Conservation (phyloP, 177 flowering plant species). For the Vitis hybrid region DNA sequence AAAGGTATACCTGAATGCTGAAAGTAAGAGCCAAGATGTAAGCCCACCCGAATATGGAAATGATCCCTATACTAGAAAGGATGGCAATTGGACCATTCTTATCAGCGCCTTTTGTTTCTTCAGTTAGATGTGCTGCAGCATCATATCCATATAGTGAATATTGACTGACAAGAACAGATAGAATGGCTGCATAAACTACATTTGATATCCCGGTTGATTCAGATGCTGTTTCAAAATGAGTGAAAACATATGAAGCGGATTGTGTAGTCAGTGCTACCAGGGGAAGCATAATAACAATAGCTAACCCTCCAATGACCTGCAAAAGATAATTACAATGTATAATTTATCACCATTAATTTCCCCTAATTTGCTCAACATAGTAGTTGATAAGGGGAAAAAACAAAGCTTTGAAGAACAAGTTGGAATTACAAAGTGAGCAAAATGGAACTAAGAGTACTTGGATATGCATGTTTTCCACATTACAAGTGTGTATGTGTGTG, state of each 20-base stretch:
- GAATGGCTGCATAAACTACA: slow-evolving; percentile 56
- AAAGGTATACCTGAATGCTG: slow-evolving; percentile 58
- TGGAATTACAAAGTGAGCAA: no score
- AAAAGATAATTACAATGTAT: not conserved
- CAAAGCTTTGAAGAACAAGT: no score
- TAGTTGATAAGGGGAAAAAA: no score
- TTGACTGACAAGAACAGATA: slow-evolving; percentile 63
- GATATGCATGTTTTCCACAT: not conserved
- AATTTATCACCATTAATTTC: not conserved
- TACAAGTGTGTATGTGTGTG: not conserved
- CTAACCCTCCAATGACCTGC: slow-evolving; percentile 64
- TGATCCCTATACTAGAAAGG: slow-evolving; percentile 62
- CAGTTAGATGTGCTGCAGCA: slow-evolving; percentile 77
- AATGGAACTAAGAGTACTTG: not conserved
- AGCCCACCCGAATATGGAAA: slow-evolving; percentile 68
- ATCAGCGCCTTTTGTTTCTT: slow-evolving; percentile 77
- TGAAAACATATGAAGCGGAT: slow-evolving; percentile 63
- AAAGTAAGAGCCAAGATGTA: slow-evolving; percentile 69
- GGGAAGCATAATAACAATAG: slow-evolving; percentile 68
- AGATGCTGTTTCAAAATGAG: slow-evolving; percentile 44
- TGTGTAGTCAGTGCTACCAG: slow-evolving; percentile 52
- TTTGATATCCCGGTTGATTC: slow-evolving; percentile 54
- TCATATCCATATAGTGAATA: slow-evolving; percentile 70
- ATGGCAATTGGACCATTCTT: slow-evolving; percentile 68
- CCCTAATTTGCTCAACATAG: no score